A percentile compares a stretch with the other conserved stretches of the same genome.
These are phyloP conservation scores for Murraya paniculata DNA, from an alignment of 345 rosid genomes.

Conservation along the genomic window DNA sequence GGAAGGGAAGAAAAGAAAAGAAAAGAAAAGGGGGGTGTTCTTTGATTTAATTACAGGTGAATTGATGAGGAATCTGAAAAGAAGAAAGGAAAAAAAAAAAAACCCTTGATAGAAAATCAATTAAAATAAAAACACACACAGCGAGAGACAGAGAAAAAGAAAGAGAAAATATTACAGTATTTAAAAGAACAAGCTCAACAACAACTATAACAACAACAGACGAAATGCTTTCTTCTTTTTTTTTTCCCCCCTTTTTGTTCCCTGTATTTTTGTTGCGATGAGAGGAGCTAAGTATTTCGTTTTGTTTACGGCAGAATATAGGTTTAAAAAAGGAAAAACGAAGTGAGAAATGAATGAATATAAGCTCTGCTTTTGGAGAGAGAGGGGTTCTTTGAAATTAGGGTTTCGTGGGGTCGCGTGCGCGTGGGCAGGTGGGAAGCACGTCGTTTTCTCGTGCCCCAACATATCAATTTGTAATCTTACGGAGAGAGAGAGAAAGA, in stretches of 20 bases:
- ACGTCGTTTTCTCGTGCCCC: constrained; percentile 46
- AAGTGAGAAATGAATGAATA: background rate
- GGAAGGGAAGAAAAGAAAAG: constrained; percentile 7
- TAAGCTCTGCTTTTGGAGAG: constrained; percentile 32
- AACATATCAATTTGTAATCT: constrained; percentile 20
- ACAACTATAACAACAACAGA: constrained; percentile 6
- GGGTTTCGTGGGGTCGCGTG: constrained; percentile 60
- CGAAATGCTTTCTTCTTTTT: constrained; percentile 8
- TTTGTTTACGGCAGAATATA: background rate
- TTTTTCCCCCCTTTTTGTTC: background rate
- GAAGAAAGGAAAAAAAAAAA: background rate
- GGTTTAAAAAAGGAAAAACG: no score
- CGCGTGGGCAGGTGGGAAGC: constrained; percentile 51
- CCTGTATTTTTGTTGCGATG: constrained; percentile 18
- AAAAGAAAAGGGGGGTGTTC: background rate
- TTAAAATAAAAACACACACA: background rate
- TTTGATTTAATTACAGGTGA: constrained; percentile 1
- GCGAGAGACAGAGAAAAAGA: background rate
- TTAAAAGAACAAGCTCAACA: constrained; percentile 9
- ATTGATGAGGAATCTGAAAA: constrained; percentile 12
- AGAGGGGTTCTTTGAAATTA: constrained; percentile 33
- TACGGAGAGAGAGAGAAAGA: background rate
- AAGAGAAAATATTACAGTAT: constrained; percentile 16
- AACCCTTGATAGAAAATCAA: constrained; percentile 24
- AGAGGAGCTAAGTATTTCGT: background rate